phyloP scores from a whole-genome alignment of 768 basidiomycete species.

The Calocybe gangraenosa region DNA sequence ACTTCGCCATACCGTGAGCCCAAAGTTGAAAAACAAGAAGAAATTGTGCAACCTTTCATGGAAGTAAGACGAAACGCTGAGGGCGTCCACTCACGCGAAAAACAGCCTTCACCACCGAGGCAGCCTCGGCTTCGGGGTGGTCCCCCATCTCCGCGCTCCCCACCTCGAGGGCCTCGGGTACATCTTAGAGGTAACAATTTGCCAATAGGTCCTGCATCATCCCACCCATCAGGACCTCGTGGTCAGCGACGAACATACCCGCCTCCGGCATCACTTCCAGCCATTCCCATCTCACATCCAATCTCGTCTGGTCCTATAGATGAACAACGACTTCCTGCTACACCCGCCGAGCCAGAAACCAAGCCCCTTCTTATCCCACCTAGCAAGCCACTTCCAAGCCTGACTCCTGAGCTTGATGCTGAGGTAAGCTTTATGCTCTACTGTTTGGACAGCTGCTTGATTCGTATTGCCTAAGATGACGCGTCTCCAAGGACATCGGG shows the following conservation, averaged over 20 bases:
- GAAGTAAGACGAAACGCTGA: neutral
- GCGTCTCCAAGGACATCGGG: constrained; percentile 34
- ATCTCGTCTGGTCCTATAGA: constrained; percentile 3
- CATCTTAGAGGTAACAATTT: constrained; percentile 17
- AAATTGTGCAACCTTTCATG: neutral
- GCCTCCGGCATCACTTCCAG: constrained; percentile 1
- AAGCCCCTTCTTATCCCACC: constrained; percentile 30
- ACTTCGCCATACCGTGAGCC: constrained; percentile 3
- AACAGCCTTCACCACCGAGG: constrained; percentile 22
- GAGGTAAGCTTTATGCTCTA: constrained; percentile 10
- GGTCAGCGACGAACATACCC: constrained; percentile 17
- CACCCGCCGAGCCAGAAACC: constrained; percentile 4
- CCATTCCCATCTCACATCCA: constrained; percentile 4
- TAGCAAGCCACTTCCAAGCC: constrained; percentile 21
- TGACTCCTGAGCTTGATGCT: constrained; percentile 21
- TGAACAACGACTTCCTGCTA: constrained; percentile 1
- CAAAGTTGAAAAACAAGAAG: neutral
- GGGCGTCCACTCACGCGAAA: neutral
- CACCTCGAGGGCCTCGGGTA: constrained; percentile 37
- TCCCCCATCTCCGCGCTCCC: constrained; percentile 26
- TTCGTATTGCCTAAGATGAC: constrained; percentile 20
- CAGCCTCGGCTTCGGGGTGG: constrained; percentile 18
- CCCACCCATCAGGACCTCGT: constrained; percentile 15
- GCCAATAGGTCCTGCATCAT: constrained; percentile 16
- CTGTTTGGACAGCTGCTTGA: neutral